Base-by-base conservation (phyloP, 768 basidiomycete species). In the Auriscalpium orientale region DNA sequence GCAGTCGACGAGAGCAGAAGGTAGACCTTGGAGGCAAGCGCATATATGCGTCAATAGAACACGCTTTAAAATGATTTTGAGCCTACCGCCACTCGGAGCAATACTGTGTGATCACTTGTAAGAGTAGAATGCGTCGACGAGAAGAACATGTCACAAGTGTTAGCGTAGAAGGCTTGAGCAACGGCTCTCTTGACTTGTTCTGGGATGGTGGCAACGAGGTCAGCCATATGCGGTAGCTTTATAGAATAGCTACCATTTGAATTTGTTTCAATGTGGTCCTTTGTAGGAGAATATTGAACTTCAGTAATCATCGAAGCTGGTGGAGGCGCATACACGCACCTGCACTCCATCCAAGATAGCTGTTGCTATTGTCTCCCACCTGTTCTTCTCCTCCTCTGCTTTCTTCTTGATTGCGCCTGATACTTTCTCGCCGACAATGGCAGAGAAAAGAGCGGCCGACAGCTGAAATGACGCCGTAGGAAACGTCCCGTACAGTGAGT, bases 251-350 rank as follows among this genome's bases (percentile, higher is more conserved):
- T 22, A 60, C 59, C 59, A 21, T 58, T 51, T 10, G 11, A 28
- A 16, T 55, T 58, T 44, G 49, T 40, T 22, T 60, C 61, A 22
- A 62, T 46, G 28, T 62, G 45, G 44, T 62, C 61, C 61, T 62
- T 20, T 36, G 3, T 16, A 28, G 28, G 4, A 46, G 9, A 49
- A 13, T 21, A 16, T 1, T 15, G n/a, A 34, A 20, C 53, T 20
- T 55, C 36, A 3, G 13, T 44, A 6, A 16, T 15, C 20, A 8
- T 5, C n/a, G 8, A 34, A 11, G 52, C 38, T 36, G 22, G 6
- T 16, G 40, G 20, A 33, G 16, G 40, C 35, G 28, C 28, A 28
- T 28, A 18, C 10, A 43, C 44, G 21, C 13, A 62, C 61, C 59
- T 57, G 56, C 13, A 62, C 61, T 33, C 61, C 61, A 2, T 56